phyloP scores from a whole-genome alignment of 106 monocot genomes.

The Dendrobium officinale region DNA sequence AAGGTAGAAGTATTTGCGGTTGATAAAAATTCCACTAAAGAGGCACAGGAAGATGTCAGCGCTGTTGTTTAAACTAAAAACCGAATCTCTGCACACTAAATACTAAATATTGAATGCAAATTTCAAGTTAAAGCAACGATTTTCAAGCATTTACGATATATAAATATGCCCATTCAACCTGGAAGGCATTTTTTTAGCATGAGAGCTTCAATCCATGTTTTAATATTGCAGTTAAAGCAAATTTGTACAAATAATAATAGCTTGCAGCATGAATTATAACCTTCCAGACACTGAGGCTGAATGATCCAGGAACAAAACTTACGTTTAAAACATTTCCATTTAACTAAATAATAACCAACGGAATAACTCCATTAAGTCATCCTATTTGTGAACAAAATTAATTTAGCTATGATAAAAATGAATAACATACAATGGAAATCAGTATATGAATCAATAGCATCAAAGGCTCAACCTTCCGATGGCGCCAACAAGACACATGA shows the following conservation, averaged over 20 bases:
- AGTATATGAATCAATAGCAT: background rate
- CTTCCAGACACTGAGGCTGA: background rate
- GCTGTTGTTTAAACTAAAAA: background rate
- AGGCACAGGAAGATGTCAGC: background rate
- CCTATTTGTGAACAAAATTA: background rate
- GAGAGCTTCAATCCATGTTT: background rate
- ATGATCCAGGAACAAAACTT: background rate
- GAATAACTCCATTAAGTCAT: background rate
- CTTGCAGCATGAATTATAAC: background rate
- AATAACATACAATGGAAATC: background rate
- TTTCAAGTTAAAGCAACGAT: background rate
- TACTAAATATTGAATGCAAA: background rate
- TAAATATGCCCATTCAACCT: background rate
- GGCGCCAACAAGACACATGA: slow-evolving; percentile 95
- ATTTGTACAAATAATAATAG: background rate
- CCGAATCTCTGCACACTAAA: background rate
- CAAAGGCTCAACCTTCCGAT: slow-evolving; percentile 63
- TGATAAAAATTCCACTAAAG: slow-evolving; percentile 89
- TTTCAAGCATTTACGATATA: background rate
- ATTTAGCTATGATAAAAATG: background rate
- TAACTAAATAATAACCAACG: background rate
- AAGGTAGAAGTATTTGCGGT: slow-evolving; percentile 65
- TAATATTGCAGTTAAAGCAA: background rate
- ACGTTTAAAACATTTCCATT: background rate
- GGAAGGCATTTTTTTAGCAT: background rate